Percentiles rank a stretch among this genome's conserved stretches.
Evolutionary conservation across 2,329 filamentous ascomycete species (phyloP).

Genomic region (Fusarium brevicatenulatum): DNA sequence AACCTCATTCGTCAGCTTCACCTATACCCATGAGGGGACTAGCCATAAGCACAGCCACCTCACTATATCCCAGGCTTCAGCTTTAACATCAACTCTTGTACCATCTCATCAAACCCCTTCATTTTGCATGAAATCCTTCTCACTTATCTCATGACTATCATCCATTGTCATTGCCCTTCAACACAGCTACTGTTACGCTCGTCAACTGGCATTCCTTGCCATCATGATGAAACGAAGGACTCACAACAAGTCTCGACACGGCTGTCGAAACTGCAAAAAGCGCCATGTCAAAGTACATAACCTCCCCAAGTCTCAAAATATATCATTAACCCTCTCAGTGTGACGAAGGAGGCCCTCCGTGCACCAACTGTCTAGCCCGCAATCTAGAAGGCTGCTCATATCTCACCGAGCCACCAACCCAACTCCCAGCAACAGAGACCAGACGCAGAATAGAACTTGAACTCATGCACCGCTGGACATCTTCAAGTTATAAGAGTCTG

Average conservation of each 20-base stretch:
- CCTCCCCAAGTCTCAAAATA: background rate
- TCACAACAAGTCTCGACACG: slow-evolving; percentile 42
- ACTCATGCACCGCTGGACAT: slow-evolving; percentile 63
- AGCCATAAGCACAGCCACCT: slow-evolving; percentile 37
- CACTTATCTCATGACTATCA: background rate
- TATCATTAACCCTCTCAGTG: slow-evolving; percentile 38
- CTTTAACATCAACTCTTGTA: background rate
- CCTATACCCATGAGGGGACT: background rate
- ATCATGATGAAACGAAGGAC: slow-evolving; percentile 37
- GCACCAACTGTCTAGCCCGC: slow-evolving; percentile 47
- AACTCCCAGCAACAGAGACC: slow-evolving; percentile 23
- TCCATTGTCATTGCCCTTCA: background rate
- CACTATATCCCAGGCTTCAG: background rate
- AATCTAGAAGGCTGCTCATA: slow-evolving; percentile 39
- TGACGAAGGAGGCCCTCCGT: slow-evolving; percentile 51
- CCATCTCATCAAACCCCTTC: background rate
- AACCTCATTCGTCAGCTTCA: slow-evolving; percentile 11
- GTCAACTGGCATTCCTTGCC: background rate
- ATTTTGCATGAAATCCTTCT: rapidly evolving
- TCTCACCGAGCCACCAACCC: slow-evolving; percentile 14
- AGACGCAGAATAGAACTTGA: slow-evolving; percentile 56
- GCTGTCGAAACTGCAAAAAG: slow-evolving; percentile 43
- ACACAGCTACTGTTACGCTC: rapidly evolving
- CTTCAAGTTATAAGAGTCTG: slow-evolving; percentile 54
- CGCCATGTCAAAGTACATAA: slow-evolving; percentile 38